Evolutionary conservation across 768 basidiomycete genomes (phyloP).

Genomic region (Termitomyces eurrhizus): DNA sequence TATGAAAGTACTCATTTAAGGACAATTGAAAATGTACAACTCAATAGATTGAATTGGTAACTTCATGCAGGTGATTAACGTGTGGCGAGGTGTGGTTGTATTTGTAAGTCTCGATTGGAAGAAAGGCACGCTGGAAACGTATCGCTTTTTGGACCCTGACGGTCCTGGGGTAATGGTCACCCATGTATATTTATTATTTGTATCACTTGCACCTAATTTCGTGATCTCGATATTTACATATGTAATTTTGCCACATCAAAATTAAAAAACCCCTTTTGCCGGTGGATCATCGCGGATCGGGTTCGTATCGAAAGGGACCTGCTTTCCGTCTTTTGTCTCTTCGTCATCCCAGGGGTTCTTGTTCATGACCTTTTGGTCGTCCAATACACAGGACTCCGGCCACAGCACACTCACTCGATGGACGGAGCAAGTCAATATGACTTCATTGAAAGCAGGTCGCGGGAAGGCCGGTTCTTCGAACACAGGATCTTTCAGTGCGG

Average conservation of each 20-base stretch:
- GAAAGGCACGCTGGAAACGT: neutral
- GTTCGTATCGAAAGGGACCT: neutral
- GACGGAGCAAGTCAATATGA: constrained; percentile 15
- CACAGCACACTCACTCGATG: constrained; percentile 16
- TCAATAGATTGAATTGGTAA: neutral
- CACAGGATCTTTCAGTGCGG: constrained; percentile 21
- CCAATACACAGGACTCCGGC: constrained; percentile 6
- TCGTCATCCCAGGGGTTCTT: neutral
- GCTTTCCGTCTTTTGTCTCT: neutral
- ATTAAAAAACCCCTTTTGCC: constrained; percentile 8
- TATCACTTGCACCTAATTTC: neutral
- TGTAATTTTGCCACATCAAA: neutral
- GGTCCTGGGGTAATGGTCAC: neutral
- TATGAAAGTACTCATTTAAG: neutral
- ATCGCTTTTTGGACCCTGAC: neutral
- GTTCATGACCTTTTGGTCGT: constrained; percentile 18
- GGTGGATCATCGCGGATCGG: neutral
- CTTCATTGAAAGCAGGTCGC: constrained; percentile 9
- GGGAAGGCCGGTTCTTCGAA: constrained; percentile 12
- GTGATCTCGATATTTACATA: neutral
- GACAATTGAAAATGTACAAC: neutral
- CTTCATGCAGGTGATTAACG: neutral
- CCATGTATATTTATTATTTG: neutral
- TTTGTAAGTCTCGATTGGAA: neutral
- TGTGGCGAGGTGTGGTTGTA: neutral